These are phyloP conservation scores for Ceratobasidium sp. DNA, from an alignment of 1,284 basidiomycete genomes.

Conservation along the genomic window DNA sequence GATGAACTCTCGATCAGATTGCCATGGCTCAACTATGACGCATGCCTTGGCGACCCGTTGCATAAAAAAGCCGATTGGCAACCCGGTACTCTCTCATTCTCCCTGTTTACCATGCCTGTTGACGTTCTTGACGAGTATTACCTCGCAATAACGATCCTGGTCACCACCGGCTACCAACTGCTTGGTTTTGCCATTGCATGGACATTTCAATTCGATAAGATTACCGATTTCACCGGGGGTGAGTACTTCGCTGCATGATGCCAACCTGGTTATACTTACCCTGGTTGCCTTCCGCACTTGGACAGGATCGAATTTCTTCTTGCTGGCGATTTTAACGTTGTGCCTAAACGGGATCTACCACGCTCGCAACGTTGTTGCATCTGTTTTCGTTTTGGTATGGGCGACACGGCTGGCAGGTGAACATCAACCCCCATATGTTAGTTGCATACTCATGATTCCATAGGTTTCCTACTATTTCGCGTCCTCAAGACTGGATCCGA, in stretches of 20 bases:
- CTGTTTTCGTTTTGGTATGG: constrained; percentile 69
- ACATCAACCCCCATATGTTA: neutral
- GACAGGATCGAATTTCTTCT: constrained; percentile 70
- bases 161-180: constrained; percentile 71
- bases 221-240: constrained; percentile 72
- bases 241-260: too few species aligned
- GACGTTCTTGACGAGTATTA: constrained; percentile 70
- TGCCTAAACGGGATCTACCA: constrained; percentile 63
- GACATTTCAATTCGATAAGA: constrained; percentile 75
- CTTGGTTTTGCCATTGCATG: constrained; percentile 72
- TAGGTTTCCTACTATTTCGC: constrained; percentile 69
- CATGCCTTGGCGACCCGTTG: neutral
- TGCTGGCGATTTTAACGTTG: constrained; percentile 64
- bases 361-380: constrained; percentile 64
- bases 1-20: constrained; percentile 19
- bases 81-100: neutral
- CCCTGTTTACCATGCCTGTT: constrained; percentile 54
- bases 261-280: neutral
- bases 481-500: constrained; percentile 72
- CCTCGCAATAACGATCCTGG: constrained; percentile 67
- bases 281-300: constrained; percentile 13
- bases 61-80: neutral
- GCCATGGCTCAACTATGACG: constrained; percentile 1
- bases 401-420: constrained; percentile 61
- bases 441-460: constrained; percentile 24